phyloP scores from a whole-genome alignment of 306 rosid genomes.

The Quercus alba region DNA sequence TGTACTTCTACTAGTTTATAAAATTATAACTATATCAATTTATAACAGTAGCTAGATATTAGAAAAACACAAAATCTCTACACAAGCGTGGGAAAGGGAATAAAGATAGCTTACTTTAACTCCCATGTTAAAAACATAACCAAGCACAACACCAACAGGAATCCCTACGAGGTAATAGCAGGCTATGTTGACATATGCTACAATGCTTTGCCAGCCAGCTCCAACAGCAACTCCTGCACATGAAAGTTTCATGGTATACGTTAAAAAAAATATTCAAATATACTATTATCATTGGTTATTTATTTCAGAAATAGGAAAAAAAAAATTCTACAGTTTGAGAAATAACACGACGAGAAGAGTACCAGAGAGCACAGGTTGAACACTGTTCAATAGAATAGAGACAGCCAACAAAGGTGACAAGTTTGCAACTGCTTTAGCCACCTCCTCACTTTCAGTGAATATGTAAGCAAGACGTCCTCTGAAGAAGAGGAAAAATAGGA shows the following conservation, averaged over 20 bases:
- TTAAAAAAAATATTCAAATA: no score
- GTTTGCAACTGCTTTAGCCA: conserved; percentile 41
- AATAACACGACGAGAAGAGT: neutral
- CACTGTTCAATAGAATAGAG: conserved; percentile 53
- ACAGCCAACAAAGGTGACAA: conserved; percentile 49
- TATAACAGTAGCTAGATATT: no score
- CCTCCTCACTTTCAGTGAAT: conserved; percentile 39
- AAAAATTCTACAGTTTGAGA: neutral
- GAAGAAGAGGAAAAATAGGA: conserved; percentile 34
- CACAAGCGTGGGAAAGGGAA: neutral
- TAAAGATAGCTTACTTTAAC: conserved; percentile 28
- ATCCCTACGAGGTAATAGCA: conserved; percentile 53
- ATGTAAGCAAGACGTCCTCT: conserved; percentile 41
- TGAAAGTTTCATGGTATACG: neutral
- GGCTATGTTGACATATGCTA: conserved; percentile 55
- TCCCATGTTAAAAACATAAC: conserved; percentile 26
- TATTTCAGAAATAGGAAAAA: no score
- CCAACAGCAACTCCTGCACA: conserved; percentile 53
- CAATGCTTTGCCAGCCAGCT: conserved; percentile 61
- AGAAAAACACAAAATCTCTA: neutral
- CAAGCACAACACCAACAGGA: conserved; percentile 51
- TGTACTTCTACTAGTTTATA: no score
- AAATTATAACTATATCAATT: no score
- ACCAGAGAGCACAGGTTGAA: conserved; percentile 67
- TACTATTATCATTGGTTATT: no score